phyloP scores from a whole-genome alignment of 2,329 filamentous ascomycete genomes.

The Cladosporium oxysporum region DNA sequence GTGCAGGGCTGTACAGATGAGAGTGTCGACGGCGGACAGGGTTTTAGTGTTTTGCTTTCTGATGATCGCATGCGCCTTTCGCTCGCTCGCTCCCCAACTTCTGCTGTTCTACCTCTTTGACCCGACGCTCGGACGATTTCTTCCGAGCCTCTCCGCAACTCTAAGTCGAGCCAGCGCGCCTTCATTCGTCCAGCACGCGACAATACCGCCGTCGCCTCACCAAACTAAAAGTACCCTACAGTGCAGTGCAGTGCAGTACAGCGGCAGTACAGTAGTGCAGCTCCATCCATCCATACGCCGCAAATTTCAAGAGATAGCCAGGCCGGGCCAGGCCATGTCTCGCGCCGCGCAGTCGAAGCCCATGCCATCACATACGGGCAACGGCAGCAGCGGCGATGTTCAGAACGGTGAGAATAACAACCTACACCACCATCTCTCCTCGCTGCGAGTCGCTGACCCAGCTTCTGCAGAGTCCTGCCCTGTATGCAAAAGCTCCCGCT shows the following conservation, averaged over 20 bases:
- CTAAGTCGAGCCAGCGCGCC: neutral
- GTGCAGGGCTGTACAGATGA: slow-evolving; percentile 8
- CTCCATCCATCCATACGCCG: neutral
- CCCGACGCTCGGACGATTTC: neutral
- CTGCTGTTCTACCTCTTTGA: neutral
- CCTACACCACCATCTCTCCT: slow-evolving; percentile 19
- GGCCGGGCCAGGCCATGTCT: slow-evolving; percentile 34
- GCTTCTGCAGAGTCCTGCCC: slow-evolving; percentile 73
- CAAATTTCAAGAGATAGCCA: neutral
- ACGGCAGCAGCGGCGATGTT: slow-evolving; percentile 21
- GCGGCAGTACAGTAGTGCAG: neutral
- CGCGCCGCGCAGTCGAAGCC: slow-evolving; percentile 34
- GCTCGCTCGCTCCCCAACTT: slow-evolving; percentile 7
- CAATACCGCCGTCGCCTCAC: slow-evolving; percentile 14
- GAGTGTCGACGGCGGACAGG: slow-evolving; percentile 3
- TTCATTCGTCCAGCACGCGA: slow-evolving; percentile 14
- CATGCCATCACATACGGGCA: slow-evolving; percentile 27
- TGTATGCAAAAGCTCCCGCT: slow-evolving; percentile 94
- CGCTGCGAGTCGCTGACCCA: slow-evolving; percentile 23
- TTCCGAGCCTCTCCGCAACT: slow-evolving; percentile 5
- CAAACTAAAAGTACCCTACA: neutral
- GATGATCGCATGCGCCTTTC: slow-evolving; percentile 15
- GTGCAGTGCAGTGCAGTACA: neutral
- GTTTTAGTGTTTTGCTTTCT: slow-evolving; percentile 16
- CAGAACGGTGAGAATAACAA: slow-evolving; percentile 35